These are phyloP conservation scores for Fusarium beomiforme DNA, from an alignment of 2,329 filamentous ascomycete species.

Conservation along the genomic window DNA sequence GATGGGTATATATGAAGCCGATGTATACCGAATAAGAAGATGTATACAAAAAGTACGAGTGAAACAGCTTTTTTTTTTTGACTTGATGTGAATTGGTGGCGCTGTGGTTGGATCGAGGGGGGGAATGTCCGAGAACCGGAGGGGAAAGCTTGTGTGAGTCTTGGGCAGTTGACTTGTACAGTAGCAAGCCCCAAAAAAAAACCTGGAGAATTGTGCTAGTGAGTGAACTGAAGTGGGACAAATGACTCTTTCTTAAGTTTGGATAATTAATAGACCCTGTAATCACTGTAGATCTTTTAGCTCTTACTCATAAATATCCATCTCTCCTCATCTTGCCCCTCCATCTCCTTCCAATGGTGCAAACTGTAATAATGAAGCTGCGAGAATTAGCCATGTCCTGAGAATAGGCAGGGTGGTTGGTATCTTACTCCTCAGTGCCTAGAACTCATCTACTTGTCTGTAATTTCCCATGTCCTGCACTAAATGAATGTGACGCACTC, in stretches of 20 bases:
- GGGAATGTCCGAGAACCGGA: conserved; percentile 36
- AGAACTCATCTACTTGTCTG: conserved; percentile 10
- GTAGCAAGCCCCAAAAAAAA: not conserved
- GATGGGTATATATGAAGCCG: not conserved
- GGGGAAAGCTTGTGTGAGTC: conserved; percentile 10
- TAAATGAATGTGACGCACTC: conserved; percentile 3
- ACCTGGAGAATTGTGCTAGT: conserved; percentile 13
- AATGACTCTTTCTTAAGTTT: not conserved
- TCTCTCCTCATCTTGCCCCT: not conserved
- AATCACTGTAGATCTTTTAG: not conserved
- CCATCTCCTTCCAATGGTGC: not conserved
- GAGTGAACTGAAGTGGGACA: conserved; percentile 12
- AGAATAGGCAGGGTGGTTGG: not conserved
- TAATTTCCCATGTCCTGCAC: conserved; percentile 5
- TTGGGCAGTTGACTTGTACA: not conserved
- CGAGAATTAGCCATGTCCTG: not conserved
- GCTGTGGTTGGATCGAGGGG: conserved; percentile 23
- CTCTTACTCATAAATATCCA: not conserved
- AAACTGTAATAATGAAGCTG: not conserved
- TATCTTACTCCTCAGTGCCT: not conserved
- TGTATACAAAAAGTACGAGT: not conserved
- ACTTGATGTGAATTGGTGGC: conserved; percentile 15
- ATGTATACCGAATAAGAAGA: not conserved
- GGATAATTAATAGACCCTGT: not conserved
- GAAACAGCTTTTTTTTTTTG: conserved; percentile 22